phyloP scores from a whole-genome alignment of 2,329 filamentous ascomycete genomes.

The Ramularia endophylla region DNA sequence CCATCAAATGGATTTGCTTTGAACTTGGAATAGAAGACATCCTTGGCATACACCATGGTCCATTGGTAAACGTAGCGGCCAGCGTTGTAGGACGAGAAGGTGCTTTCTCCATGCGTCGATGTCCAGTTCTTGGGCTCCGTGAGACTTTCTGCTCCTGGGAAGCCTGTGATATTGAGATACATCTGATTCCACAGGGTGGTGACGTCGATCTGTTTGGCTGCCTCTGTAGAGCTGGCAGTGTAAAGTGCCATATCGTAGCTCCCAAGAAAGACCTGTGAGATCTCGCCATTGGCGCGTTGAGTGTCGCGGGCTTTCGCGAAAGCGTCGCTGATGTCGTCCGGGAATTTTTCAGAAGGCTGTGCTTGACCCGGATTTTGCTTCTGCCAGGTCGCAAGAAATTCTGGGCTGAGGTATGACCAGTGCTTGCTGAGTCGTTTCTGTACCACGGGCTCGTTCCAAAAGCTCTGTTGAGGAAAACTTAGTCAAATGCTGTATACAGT shows the following conservation, averaged over 20 bases:
- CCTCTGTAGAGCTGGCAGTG: neutral
- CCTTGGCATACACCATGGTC: neutral
- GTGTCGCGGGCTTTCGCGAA: neutral
- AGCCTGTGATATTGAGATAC: neutral
- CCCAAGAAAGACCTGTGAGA: neutral
- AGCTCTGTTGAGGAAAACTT: neutral
- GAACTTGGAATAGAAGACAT: neutral
- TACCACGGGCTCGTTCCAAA: conserved; percentile 1
- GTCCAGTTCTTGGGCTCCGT: no score
- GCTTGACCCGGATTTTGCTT: neutral
- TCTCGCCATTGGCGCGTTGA: neutral
- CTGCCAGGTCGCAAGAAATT: conserved; percentile 4
- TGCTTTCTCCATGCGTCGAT: no score
- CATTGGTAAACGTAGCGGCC: conserved; percentile 1
- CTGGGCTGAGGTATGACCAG: conserved; percentile 5
- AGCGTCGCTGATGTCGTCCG: neutral
- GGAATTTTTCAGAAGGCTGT: neutral
- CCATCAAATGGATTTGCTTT: neutral
- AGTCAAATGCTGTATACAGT: no score
- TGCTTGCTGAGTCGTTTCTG: conserved; percentile 11
- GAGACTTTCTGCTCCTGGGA: no score
- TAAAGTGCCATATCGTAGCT: neutral
- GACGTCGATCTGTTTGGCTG: neutral
- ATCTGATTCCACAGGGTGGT: neutral
- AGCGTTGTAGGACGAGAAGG: no score